Base-by-base conservation (phyloP, 2,329 filamentous ascomycete species). In the Aspergillus puulaauensis region DNA sequence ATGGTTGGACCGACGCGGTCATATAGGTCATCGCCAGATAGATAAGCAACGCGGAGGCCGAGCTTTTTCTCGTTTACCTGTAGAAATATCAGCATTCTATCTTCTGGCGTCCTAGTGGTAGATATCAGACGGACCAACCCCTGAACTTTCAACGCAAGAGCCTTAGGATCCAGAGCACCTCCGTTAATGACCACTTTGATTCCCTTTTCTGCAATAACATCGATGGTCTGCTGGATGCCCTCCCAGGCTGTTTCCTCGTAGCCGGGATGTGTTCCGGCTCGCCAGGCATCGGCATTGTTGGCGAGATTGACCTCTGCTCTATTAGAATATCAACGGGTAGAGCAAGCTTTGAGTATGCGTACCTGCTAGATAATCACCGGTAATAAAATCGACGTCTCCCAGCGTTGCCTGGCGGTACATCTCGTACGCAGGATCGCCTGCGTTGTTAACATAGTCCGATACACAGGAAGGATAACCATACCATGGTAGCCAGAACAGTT, bases 101-200 rank as follows among this genome's bases (percentile, higher is more conserved):
- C 9, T 6, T 4, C 21, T 21, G 3, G 11, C 11, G 15, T 7
- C 17, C 14, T 8, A 2, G n/a, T 24, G 6, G 27, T 4, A 5
- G 17, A 17, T 19, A 44, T 5, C 15, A 12, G 63, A 63, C 61
- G 61, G 39, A 76, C 74, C 58, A 83, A 60, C 17, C 74, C 65
- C 4, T 75, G 68, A 0, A 79, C 73, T 56, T 79, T 77, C 51
- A 79, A 64, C 2, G 83, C 81, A 15, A 86, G 64, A 0, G 78
- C 81, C 56, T 75, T 75, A 0, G 84, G 84, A 56, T 86, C 82
- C 15, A 82, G 74, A 2, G 79, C 81, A 0, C 84, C 84, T 2
- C 83, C 83, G 62, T 86, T 85, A 55, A 84, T 73, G 37, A 84
- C 74, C 12, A 86, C 73, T 59, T 82, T 83, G 70, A 85, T 85